These are phyloP conservation scores for Heterobasidion occidentale DNA, from an alignment of 1,284 basidiomycete genomes.

Conservation along the genomic window DNA sequence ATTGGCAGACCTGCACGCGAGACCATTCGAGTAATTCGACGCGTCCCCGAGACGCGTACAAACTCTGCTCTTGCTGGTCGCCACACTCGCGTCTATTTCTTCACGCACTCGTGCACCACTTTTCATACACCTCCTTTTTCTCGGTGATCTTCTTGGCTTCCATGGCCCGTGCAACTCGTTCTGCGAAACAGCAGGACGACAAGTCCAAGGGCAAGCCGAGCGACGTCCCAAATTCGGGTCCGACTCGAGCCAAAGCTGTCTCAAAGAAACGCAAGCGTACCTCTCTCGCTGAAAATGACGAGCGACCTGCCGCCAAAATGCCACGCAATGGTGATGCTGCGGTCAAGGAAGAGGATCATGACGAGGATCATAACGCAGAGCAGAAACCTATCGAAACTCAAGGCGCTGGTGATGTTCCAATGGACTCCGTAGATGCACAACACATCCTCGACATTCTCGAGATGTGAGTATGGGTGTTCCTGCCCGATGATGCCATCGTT, in stretches of 20 bases:
- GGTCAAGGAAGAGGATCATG: slow-evolving; percentile 24
- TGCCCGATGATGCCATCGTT: slow-evolving; percentile 2
- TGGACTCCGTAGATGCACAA: slow-evolving; percentile 41
- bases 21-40: background rate
- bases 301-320: slow-evolving; percentile 39
- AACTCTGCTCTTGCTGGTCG: slow-evolving; percentile 8
- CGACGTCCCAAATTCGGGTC: slow-evolving; percentile 11
- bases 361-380: slow-evolving; percentile 21
- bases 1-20: slow-evolving; percentile 3
- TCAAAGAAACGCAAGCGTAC: slow-evolving; percentile 62
- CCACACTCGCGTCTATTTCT: background rate
- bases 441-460: slow-evolving; percentile 72
- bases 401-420: slow-evolving; percentile 40
- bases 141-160: slow-evolving; percentile 4
- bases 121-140: slow-evolving; percentile 12
- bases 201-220: slow-evolving; percentile 20
- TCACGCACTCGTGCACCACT: slow-evolving; percentile 6
- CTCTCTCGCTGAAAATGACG: slow-evolving; percentile 32
- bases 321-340: slow-evolving; percentile 27
- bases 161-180: slow-evolving; percentile 71
- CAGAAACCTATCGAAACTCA: slow-evolving; percentile 11
- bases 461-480: slow-evolving; percentile 41
- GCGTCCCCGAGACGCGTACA: background rate
- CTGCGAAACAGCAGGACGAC: slow-evolving; percentile 34
- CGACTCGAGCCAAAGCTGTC: slow-evolving; percentile 21